A percentile compares a stretch with the other conserved stretches of the same genome.
Conservation (phyloP, 2,329 filamentous ascomycete genomes). For the Sporothrix protearum region DNA sequence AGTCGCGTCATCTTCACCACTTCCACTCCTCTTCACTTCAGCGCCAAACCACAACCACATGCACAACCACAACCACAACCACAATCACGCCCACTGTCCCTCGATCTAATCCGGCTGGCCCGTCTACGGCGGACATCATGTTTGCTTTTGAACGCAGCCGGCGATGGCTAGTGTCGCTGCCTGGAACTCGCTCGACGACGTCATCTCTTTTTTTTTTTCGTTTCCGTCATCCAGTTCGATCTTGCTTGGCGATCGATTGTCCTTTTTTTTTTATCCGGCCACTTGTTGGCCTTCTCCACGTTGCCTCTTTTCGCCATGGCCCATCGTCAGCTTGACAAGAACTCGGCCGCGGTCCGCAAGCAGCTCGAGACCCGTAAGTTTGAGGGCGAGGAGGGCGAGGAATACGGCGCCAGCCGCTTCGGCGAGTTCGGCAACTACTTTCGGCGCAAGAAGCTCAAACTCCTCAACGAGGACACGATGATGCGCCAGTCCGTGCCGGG, state of each 20-base stretch:
- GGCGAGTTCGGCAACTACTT: constrained; percentile 91
- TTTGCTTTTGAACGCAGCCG: not conserved
- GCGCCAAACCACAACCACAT: too few relatives aligned
- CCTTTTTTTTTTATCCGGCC: not conserved
- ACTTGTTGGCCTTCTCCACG: not conserved
- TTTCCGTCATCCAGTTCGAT: too few relatives aligned
- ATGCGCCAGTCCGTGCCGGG: constrained; percentile 65
- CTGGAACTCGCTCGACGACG: not conserved
- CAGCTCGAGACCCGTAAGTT: constrained; percentile 67
- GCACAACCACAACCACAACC: too few relatives aligned
- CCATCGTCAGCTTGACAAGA: constrained; percentile 56
- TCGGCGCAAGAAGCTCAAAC: constrained; percentile 90
- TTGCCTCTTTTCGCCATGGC: constrained; percentile 47
- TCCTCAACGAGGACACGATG: constrained; percentile 88
- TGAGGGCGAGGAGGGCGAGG: constrained; percentile 77
- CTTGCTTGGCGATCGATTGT: too few relatives aligned
- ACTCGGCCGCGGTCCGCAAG: constrained; percentile 60
- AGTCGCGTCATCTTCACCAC: constrained; percentile 14
- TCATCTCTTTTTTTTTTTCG: not conserved
- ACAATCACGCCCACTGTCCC: not conserved
- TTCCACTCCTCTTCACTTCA: not conserved
- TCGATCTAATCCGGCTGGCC: not conserved
- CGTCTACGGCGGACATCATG: constrained; percentile 2
- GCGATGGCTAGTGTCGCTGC: constrained; percentile 16
- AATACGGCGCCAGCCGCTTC: constrained; percentile 83